Base-by-base conservation (phyloP, 2,329 filamentous ascomycete genomes). In the Microdochium trichocladiopsis region DNA sequence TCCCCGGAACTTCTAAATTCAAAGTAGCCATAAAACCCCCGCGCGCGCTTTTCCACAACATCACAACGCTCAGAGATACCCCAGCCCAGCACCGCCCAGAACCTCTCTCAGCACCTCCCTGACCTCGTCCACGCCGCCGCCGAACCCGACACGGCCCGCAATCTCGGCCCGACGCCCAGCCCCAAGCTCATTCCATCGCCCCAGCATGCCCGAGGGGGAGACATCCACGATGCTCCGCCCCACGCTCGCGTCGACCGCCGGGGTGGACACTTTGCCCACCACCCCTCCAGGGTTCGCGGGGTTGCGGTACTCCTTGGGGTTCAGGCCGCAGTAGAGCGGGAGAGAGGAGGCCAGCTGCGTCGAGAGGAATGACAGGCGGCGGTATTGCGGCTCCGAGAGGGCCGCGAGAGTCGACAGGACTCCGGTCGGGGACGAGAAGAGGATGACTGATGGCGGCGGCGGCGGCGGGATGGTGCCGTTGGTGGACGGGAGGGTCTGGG, bases 301-400 rank as follows among this genome's bases (percentile, higher is more conserved):
- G 48, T 74, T 74, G 14, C 94, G 80, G 70, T 93, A 89, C 0
- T 85, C 89, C 52, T 88, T 84, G 2, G 90, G 87, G 68, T 97
- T 97, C 49, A 96, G 75, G 0, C 89, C 90, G 8, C 85, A 89
- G 4, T 87, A 73, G 56, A 91, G 85, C 45, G 89, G 84, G 8
- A 96, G 79, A 23, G 86, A 84, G 31, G 84, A 88, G 9, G 85
- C 77, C 1, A 99, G 77, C 64, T 95, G 91, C 3, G 86, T 88
- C 48, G 92, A 82, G 3, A 99, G 76, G 2, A 89, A 90, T 3
- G 85, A 85, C 3, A 99, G 79, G 0, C 92, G 86, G 1, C 94
- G 86, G 70, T 97, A 97, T 11, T 85, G 78, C 5, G 86, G 76
- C 68, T 97, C 93, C 0, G 84, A 75, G 1, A 97, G 75, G 0